A percentile compares a stretch with the other conserved stretches of the same genome.
Evolutionary conservation across 768 basidiomycete genomes (phyloP).

Genomic region (Dacryopinax spathularia): DNA sequence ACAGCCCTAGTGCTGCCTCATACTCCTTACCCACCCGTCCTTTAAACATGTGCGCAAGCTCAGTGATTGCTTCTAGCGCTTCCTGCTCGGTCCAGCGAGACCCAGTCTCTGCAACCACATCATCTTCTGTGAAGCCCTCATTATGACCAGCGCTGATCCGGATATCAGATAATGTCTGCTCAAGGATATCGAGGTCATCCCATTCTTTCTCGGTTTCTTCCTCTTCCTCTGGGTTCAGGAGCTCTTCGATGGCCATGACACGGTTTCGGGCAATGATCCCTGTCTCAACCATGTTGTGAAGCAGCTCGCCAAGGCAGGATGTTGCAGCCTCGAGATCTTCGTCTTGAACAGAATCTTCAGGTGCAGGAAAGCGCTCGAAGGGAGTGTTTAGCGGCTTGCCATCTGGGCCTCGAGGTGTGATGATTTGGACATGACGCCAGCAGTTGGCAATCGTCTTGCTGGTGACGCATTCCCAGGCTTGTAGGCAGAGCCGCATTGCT

Average conservation of each 20-base stretch:
- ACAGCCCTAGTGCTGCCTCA: neutral
- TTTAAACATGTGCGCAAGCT: neutral
- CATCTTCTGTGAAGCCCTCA: neutral
- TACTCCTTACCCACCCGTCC: neutral
- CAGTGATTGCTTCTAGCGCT: neutral
- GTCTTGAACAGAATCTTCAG: slow-evolving; percentile 7
- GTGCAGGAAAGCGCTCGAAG: too few relatives aligned
- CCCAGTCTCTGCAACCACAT: neutral
- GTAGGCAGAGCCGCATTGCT: slow-evolving; percentile 25
- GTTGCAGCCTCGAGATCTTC: slow-evolving; percentile 17
- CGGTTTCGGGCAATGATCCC: slow-evolving; percentile 19
- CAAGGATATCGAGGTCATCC: neutral
- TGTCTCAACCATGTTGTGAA: slow-evolving; percentile 16
- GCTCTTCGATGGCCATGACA: slow-evolving; percentile 19
- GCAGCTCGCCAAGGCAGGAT: neutral
- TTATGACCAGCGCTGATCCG: neutral
- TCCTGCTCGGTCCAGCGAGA: neutral
- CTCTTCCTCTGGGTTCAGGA: slow-evolving; percentile 20
- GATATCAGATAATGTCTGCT: neutral
- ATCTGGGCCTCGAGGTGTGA: slow-evolving; percentile 17
- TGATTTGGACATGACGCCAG: slow-evolving; percentile 28
- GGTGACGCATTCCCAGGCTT: slow-evolving; percentile 26
- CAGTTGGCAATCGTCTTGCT: slow-evolving; percentile 27
- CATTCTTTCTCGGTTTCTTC: neutral
- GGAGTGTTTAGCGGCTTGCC: too few relatives aligned